Base-by-base conservation (phyloP, 75 land plant species). In the Azolla pinnata region DNA sequence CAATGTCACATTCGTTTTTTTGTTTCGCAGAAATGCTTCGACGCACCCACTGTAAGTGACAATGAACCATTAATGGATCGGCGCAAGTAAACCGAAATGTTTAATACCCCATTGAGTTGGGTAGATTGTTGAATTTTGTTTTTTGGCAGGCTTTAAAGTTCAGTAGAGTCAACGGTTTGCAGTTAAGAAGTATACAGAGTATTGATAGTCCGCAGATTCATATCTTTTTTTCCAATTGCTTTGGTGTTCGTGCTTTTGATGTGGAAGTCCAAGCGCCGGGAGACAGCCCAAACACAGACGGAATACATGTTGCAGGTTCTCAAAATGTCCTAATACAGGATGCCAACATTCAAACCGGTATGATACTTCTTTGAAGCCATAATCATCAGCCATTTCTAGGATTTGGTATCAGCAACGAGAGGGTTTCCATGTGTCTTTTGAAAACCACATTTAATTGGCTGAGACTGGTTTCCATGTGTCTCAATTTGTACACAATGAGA, bases 211-310 rank as follows among this genome's bases (percentile, higher is more conserved):
- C 78, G 30, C 64, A 73, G 28, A 54, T 56, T 31, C 89, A 88
- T 74, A 40, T 85, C 0, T 63, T 45, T 0, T 70, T 88, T 30
- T 52, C 66, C 27, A 25, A 61, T 49, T 74, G 90, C 67, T 29
- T 56, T 24, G 61, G 69, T 3, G 83, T 85, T 34, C 26, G 12
- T 21, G 62, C 75, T 0, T 33, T 60, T 19, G 69, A 68, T 0
- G 27, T 83, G 28, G 72, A 35, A 24, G 59, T 85, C 33, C 7
- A 49, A 10, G 89, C 95, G 8, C 79, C 86, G 0, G 75, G 46
- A 7, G 34, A 55, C 45, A 88, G 89, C 69, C 86, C 90, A 18
- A 88, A 85, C 75, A 88, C 89, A 0, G 95, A 88, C 35, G 89
- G 95, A 44, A 80, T 88, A 32, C 95, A 88, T 50, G 49, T 88